Base-by-base conservation (phyloP, 2,329 filamentous ascomycete genomes). In the Colletotrichum sp. region DNA sequence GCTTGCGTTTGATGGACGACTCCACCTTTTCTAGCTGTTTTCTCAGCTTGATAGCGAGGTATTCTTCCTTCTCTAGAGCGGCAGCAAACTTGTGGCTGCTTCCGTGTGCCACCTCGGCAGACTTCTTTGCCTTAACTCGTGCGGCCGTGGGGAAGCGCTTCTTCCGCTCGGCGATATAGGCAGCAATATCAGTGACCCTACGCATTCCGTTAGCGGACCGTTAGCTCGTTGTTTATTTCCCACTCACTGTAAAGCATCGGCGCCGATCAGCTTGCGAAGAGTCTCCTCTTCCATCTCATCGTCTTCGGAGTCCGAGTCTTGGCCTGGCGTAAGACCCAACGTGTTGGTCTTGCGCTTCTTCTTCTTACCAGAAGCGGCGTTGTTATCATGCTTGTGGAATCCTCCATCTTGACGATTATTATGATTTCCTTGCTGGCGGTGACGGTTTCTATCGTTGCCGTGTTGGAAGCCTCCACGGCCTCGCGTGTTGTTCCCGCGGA, bases 91-190 rank as follows among this genome's bases (percentile, higher is more conserved):
- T 78, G 59, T 78, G 70, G 63, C 76, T 72, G 63, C 69, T 62
- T 49, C 72, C 77, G 11, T 69, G 44, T 36, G 76, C 65, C 80
- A 85, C 81, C 80, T 86, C 84, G 74, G 85, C 86, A 79, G 89
- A 88, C 78, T 91, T 90, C 84, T 91, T 95, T 78, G 91, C 91
- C 77, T 92, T 89, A 77, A 92, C 87, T 71, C 95, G 92, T 75
- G 92, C 91, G 82, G 92, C 91, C 4, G 96, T 98, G 3, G 96
- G 96, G 82, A 92, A 99, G 68, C 93, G 93, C 78, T 92, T 93
- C 82, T 90, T 94, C 75, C 96, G 92, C 83, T 98, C 95, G 66
- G 92, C 92, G 78, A 98, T 92, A 92, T 95, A 99, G 8, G 92
- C 91, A 29, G 92, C 90, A 71, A 98, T 89, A 81, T 98, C 96